Conservation (phyloP, 2,329 filamentous ascomycete genomes). For the Cladophialophora carrionii region DNA sequence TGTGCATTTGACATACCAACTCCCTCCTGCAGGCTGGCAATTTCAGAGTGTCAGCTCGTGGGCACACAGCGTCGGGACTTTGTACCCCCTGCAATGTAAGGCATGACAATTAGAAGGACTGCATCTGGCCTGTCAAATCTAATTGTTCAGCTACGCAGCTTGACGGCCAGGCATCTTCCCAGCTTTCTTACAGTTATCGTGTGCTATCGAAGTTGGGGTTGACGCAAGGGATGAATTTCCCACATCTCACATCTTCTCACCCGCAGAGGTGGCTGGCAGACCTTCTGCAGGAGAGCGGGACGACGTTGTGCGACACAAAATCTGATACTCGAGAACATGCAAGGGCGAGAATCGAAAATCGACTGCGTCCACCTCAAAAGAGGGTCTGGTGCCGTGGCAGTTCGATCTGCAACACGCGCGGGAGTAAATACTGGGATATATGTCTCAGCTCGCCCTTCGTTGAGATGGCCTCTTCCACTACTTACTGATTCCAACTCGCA, state of each 20-base stretch:
- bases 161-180: not conserved
- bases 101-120: constrained; percentile 33
- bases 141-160: constrained; percentile 6
- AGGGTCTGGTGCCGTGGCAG: constrained; percentile 18
- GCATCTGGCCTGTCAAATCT: constrained; percentile 20
- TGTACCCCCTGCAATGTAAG: constrained; percentile 25
- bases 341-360: constrained; percentile 24
- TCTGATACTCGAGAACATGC: constrained; percentile 20
- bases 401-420: constrained; percentile 30
- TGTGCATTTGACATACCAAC: not conserved
- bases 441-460: constrained; percentile 24
- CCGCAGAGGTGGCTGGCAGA: constrained; percentile 22
- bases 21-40: constrained; percentile 18
- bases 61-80: constrained; percentile 18
- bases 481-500: constrained; percentile 13
- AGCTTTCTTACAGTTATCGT: not conserved
- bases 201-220: not conserved
- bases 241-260: not conserved
- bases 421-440: constrained; percentile 17
- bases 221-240: constrained; percentile 29
- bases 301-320: constrained; percentile 15
- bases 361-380: constrained; percentile 11
- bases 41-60: constrained; percentile 22
- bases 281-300: constrained; percentile 4
- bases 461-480: not conserved